Evolutionary conservation across 257 asterid species (phyloP).

Genomic region (Apocynum venetum): DNA sequence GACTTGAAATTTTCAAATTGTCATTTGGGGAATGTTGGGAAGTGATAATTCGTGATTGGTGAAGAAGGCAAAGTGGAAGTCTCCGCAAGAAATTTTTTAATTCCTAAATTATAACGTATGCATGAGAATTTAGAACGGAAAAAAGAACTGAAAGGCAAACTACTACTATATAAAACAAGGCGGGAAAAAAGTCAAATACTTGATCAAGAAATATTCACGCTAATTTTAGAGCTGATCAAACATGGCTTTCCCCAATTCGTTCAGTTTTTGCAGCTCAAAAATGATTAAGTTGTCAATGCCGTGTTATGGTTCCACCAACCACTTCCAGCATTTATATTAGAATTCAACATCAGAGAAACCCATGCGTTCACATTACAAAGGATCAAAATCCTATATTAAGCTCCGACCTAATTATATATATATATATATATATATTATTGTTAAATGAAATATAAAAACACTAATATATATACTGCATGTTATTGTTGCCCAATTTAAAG

Average conservation of each 20-base stretch:
- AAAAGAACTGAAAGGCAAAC: too few species aligned
- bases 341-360: neutral
- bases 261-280: neutral
- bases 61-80: neutral
- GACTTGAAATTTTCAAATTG: too few species aligned
- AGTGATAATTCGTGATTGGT: neutral
- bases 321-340: neutral
- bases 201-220: too few species aligned
- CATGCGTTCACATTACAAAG: neutral
- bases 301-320: constrained; percentile 5
- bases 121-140: neutral
- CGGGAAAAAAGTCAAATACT: neutral
- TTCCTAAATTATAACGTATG: neutral
- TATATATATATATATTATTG: too few species aligned
- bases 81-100: neutral
- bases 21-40: neutral
- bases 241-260: neutral
- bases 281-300: neutral
- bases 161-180: too few species aligned
- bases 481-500: too few species aligned
- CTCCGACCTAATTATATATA: too few species aligned
- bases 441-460: too few species aligned
- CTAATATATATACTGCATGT: too few species aligned
- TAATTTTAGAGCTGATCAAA: too few species aligned
- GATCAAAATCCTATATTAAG: too few species aligned